These are phyloP conservation scores for Trichoderma pleuroti DNA, from an alignment of 2,329 filamentous ascomycete species.

Conservation along the genomic window DNA sequence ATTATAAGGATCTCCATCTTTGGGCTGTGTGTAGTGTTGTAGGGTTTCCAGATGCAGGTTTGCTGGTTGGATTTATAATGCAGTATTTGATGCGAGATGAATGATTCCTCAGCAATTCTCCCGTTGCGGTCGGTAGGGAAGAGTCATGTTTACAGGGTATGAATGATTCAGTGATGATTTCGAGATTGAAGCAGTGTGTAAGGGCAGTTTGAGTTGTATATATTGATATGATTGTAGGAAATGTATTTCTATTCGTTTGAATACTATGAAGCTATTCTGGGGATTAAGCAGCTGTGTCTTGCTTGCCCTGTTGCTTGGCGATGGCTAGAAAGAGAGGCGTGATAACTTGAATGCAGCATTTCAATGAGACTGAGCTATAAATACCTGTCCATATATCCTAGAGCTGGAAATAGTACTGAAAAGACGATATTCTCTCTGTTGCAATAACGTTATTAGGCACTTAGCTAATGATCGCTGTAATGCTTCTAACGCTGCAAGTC, in stretches of 20 bases:
- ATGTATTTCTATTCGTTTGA: background rate
- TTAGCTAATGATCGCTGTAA: background rate
- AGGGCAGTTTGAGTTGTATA: background rate
- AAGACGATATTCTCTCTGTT: background rate
- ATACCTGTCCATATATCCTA: too few relatives aligned
- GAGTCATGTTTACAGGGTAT: background rate
- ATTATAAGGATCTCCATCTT: background rate
- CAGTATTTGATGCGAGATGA: background rate
- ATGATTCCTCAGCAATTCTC: background rate
- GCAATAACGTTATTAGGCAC: background rate
- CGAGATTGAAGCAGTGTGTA: background rate
- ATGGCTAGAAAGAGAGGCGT: background rate
- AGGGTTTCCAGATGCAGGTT: background rate
- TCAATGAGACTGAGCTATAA: background rate
- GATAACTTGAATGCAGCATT: background rate
- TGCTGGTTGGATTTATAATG: background rate
- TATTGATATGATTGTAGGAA: accelerated
- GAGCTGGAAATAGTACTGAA: too few relatives aligned
- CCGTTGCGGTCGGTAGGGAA: background rate
- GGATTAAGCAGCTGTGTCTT: background rate
- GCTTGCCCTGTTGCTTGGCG: background rate
- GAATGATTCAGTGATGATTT: background rate
- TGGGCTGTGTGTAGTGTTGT: background rate
- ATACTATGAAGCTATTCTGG: background rate
- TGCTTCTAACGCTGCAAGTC: background rate